A percentile compares a stretch with the other conserved stretches of the same genome.
phyloP scores from a whole-genome alignment of 192 early-diverging fungal genomes.

The Cladochytrium replicatum region DNA sequence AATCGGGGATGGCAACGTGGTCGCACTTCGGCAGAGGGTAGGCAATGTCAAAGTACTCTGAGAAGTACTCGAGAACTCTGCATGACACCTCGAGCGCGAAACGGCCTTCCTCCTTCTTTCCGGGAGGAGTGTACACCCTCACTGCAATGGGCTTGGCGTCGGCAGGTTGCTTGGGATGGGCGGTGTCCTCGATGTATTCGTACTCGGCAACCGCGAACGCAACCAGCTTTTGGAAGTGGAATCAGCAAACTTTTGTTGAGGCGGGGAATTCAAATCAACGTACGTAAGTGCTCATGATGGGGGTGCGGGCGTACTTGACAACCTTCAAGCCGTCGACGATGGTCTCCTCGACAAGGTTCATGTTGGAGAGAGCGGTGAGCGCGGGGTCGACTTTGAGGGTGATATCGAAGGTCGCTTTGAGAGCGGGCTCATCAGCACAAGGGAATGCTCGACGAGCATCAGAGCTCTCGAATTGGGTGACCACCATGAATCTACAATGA shows the following conservation, averaged over 20 bases:
- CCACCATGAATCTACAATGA: constrained; percentile 56
- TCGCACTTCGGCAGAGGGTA: constrained; percentile 89
- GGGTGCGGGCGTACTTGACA: constrained; percentile 81
- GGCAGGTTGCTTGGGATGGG: constrained; percentile 46
- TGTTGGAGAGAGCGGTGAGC: constrained; percentile 84
- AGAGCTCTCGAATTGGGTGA: constrained; percentile 93
- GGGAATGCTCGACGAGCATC: constrained; percentile 87
- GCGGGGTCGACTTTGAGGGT: constrained; percentile 67
- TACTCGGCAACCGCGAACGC: constrained; percentile 73
- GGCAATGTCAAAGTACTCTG: constrained; percentile 71
- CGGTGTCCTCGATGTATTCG: constrained; percentile 77
- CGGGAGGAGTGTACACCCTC: constrained; percentile 79
- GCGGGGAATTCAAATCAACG: too few relatives aligned
- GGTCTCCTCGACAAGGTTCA: constrained; percentile 67
- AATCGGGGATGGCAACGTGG: constrained; percentile 86
- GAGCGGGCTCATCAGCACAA: constrained; percentile 94
- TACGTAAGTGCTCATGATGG: constrained; percentile 90
- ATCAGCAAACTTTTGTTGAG: constrained; percentile 48
- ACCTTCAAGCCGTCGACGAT: constrained; percentile 52
- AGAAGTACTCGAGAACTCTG: constrained; percentile 73
- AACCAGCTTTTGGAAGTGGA: constrained; percentile 39
- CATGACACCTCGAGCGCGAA: constrained; percentile 75
- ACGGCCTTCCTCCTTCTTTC: constrained; percentile 65
- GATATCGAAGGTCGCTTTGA: constrained; percentile 92
- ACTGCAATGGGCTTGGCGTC: constrained; percentile 62